Evolutionary conservation across 2,329 filamentous ascomycete genomes (phyloP).

Genomic region (Scytalidium sp.): DNA sequence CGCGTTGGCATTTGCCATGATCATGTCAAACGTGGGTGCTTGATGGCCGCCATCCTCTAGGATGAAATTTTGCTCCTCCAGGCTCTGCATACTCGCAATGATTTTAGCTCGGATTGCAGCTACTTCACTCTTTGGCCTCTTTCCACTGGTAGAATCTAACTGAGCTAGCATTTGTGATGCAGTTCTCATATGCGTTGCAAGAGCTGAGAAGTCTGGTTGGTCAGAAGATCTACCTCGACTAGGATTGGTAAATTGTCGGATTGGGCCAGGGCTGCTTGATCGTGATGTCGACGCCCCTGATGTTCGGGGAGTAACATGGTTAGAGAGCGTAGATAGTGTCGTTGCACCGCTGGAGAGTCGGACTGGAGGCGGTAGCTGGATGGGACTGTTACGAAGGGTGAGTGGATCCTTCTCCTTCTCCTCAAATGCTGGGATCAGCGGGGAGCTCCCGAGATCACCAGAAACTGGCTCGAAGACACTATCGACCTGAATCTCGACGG

Average conservation of each 20-base stretch:
- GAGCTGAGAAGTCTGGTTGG: slow-evolving; percentile 76
- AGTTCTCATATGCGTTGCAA: slow-evolving; percentile 84
- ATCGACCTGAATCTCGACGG: slow-evolving; percentile 42
- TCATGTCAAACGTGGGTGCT: slow-evolving; percentile 74
- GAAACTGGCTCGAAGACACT: slow-evolving; percentile 82
- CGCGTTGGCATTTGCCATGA: slow-evolving; percentile 70
- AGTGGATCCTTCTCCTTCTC: slow-evolving; percentile 31
- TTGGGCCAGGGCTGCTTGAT: slow-evolving; percentile 61
- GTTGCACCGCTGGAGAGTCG: slow-evolving; percentile 61
- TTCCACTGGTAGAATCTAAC: slow-evolving; percentile 75
- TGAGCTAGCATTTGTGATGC: slow-evolving; percentile 86
- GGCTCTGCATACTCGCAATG: slow-evolving; percentile 84
- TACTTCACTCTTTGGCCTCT: slow-evolving; percentile 76
- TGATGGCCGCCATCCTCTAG: slow-evolving; percentile 59
- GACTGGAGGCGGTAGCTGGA: slow-evolving; percentile 36
- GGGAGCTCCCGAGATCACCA: slow-evolving; percentile 74
- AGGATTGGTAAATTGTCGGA: slow-evolving; percentile 59
- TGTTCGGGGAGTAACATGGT: slow-evolving; percentile 63
- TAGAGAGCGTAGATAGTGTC: slow-evolving; percentile 56
- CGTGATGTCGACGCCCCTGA: slow-evolving; percentile 67
- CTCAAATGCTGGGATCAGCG: slow-evolving; percentile 59
- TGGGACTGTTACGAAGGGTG: slow-evolving; percentile 13
- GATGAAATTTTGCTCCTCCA: slow-evolving; percentile 83
- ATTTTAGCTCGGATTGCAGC: slow-evolving; percentile 83
- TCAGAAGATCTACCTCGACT: slow-evolving; percentile 53